Base-by-base conservation (phyloP, 495 filamentous ascomycete genomes). In the Aspergillus steynii region DNA sequence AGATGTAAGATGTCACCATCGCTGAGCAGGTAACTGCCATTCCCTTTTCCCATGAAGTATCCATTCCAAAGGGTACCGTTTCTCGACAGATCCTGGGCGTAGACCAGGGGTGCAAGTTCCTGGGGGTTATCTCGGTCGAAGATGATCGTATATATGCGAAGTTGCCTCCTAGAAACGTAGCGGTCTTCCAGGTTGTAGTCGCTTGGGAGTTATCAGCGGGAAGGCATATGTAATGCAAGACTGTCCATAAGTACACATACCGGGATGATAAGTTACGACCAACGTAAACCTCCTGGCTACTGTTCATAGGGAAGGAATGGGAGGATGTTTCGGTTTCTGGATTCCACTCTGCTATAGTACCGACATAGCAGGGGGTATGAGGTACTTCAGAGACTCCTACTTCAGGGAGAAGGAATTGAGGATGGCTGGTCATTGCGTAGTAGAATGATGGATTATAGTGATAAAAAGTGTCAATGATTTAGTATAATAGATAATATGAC, bases 81-180 rank as follows among this genome's bases (percentile, higher is more conserved):
- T 5, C 67, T 65, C 3, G 86, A 88, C 6, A 84, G 68, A 58
- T 90, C 85, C 48, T 86, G 77, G 26, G 84, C 84, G 55, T 88
- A 90, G 5, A 89, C 74, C 31, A 88, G 68, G 0, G 84, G 83
- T 1, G 74, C 64, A 1, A 81, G 67, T 4, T 70, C 65, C 1
- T 65, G 45, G 0, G 65, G 59, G 20, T 74, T 66, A 2, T 77
- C 72, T 26, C 65, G 49, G 55, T 84, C 79, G 62, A 80, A 85
- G 3, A 82, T 63, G 28, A 89, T 73, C 1, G 82, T 83, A 69
- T 88, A 89, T 28, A 90, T 80, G n/a, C 82, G 82, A 14, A 88
- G 68, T 54, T 90, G 87, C 42, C 72, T 73, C 42, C 82, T 84
- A 3, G 86, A 90, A 26, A 88, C 74, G 10, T 68, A 62, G 0